A percentile compares a stretch with the other conserved stretches of the same genome.
These are phyloP conservation scores for Lablab purpureus DNA, from an alignment of 306 rosid genomes.

Conservation along the genomic window DNA sequence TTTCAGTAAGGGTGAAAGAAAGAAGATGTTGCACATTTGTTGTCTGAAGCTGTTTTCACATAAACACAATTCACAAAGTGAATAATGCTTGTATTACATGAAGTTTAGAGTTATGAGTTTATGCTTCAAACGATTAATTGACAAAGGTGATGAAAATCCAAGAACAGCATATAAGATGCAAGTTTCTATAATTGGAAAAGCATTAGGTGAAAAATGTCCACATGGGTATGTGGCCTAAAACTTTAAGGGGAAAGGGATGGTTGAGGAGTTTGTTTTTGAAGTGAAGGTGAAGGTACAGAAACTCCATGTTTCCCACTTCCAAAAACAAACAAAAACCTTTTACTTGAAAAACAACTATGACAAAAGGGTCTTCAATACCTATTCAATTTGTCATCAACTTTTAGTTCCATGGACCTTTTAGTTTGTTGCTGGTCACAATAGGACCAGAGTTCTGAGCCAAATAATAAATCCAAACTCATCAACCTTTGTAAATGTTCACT, in stretches of 20 bases:
- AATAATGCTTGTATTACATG: too few species aligned
- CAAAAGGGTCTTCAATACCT: neutral
- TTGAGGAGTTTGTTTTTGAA: conserved; percentile 40
- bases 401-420: conserved; percentile 15
- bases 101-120: neutral
- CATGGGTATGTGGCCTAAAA: conserved; percentile 34
- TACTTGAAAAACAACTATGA: conserved; percentile 32
- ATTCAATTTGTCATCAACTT: conserved; percentile 11
- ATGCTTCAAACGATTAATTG: neutral
- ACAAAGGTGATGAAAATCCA: neutral
- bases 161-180: neutral
- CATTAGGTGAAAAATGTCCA: conserved; percentile 20
- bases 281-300: conserved; percentile 19
- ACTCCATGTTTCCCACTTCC: neutral
- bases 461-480: neutral
- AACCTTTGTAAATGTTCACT: neutral
- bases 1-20: neutral
- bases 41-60: neutral
- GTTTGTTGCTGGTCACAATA: neutral
- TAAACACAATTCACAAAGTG: neutral
- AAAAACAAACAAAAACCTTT: conserved; percentile 26
- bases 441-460: conserved; percentile 11
- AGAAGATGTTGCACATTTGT: neutral
- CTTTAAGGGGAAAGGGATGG: conserved; percentile 51
- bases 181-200: neutral